These are phyloP conservation scores for Lipomyces sp. DNA, from an alignment of 805 yeast species.

Conservation along the genomic window DNA sequence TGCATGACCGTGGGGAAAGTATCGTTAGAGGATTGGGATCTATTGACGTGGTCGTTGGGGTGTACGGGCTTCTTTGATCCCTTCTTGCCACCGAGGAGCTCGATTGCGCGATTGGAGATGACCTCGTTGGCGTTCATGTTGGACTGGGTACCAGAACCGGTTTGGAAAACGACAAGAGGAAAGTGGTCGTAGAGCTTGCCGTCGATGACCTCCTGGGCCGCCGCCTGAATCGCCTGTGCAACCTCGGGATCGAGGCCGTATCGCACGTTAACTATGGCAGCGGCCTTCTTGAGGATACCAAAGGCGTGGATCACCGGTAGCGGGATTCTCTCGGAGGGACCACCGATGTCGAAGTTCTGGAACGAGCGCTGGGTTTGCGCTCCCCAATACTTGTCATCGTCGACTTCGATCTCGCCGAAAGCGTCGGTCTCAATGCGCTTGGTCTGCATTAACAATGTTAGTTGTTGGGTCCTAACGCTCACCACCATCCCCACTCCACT, in stretches of 20 bases:
- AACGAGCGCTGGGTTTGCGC: slow-evolving; percentile 93
- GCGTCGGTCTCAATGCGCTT: slow-evolving; percentile 88
- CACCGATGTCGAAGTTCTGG: slow-evolving; percentile 95
- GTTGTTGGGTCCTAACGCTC: too few species aligned
- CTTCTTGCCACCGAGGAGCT: slow-evolving; percentile 85
- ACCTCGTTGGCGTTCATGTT: slow-evolving; percentile 99
- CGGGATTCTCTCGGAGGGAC: slow-evolving; percentile 87
- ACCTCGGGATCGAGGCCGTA: slow-evolving; percentile 87
- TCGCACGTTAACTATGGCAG: slow-evolving; percentile 85
- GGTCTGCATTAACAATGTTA: slow-evolving; percentile 12
- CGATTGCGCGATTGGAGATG: slow-evolving; percentile 97
- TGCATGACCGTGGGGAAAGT: slow-evolving; percentile 99
- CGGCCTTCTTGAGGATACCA: slow-evolving; percentile 91
- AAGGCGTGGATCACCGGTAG: slow-evolving; percentile 88
- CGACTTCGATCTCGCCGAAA: slow-evolving; percentile 94
- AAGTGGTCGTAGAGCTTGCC: slow-evolving; percentile 93
- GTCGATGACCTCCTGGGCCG: slow-evolving; percentile 92
- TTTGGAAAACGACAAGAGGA: slow-evolving; percentile 98
- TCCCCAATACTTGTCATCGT: slow-evolving; percentile 89
- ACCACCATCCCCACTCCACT: too few species aligned
- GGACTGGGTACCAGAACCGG: slow-evolving; percentile 98
- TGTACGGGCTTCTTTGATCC: slow-evolving; percentile 96
- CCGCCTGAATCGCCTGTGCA: slow-evolving; percentile 83
- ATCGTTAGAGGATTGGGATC: slow-evolving; percentile 98
- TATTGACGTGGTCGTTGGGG: slow-evolving; percentile 98